Percentiles rank a stretch among this genome's conserved stretches.
Conservation (phyloP, 139 green algal species). For the Chlamydomonas schloesseri region DNA sequence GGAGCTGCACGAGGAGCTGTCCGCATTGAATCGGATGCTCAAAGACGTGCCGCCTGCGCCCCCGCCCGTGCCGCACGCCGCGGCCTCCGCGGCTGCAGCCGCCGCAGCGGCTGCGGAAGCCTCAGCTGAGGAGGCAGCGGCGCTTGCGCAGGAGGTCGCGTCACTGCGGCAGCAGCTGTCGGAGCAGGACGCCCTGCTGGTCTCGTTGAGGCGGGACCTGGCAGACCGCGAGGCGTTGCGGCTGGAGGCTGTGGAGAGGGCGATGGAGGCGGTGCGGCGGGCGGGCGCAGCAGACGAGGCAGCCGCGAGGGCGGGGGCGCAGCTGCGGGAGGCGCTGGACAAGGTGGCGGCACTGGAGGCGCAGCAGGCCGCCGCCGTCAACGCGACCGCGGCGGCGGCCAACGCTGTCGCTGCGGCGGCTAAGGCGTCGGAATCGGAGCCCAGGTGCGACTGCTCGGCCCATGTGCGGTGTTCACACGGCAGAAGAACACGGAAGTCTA, state of each 20-base stretch:
- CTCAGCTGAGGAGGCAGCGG: constrained; percentile 26
- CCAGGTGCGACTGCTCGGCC: too few species aligned
- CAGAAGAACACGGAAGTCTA: too few species aligned
- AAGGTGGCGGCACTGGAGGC: constrained; percentile 12
- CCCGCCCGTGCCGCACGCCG: background rate
- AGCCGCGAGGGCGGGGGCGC: background rate
- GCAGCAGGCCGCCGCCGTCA: background rate
- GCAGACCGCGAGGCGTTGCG: constrained; percentile 17
- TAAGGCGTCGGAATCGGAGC: background rate
- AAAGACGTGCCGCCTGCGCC: constrained; percentile 16
- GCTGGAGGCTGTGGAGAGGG: constrained; percentile 22
- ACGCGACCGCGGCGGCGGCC: background rate
- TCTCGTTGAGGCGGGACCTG: constrained; percentile 11
- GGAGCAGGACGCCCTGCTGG: background rate
- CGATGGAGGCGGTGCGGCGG: constrained; percentile 28
- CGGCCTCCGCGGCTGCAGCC: background rate
- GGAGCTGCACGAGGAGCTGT: constrained; percentile 58
- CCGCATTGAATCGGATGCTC: constrained; percentile 51
- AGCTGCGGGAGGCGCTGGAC: constrained; percentile 8
- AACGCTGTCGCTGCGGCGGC: background rate
- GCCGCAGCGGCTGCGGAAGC: background rate
- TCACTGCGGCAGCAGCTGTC: background rate
- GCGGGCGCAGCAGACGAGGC: constrained; percentile 30
- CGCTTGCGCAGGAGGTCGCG: constrained; percentile 33
- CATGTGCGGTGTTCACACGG: too few species aligned